Percentiles rank a stretch among this genome's conserved stretches.
Conservation (phyloP, 2,329 filamentous ascomycete species). For the Xylariaceae sp. region DNA sequence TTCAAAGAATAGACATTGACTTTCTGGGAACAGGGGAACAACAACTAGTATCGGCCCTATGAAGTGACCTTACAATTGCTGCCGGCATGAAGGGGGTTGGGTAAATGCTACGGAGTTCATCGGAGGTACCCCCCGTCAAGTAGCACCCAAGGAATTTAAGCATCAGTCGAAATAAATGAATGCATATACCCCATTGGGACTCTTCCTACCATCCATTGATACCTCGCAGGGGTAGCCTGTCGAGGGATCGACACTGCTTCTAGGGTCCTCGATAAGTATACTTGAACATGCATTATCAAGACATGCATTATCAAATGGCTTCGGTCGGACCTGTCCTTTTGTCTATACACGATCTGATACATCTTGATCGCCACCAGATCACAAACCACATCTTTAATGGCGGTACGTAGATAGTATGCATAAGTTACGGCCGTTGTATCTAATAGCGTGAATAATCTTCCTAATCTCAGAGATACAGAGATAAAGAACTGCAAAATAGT, state of each 20-base stretch:
- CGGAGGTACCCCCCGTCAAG: constrained; percentile 33
- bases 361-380: not conserved
- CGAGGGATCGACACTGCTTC: not conserved
- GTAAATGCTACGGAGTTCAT: constrained; percentile 29
- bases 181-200: constrained; percentile 24
- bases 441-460: no score
- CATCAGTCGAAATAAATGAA: constrained; percentile 30
- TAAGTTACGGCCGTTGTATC: no score
- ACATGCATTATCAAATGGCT: not conserved
- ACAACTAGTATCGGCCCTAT: constrained; percentile 21
- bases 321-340: not conserved
- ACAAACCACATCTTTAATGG: no score
- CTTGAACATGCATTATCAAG: not conserved
- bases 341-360: not conserved
- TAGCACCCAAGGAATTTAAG: constrained; percentile 24
- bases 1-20: constrained; percentile 13
- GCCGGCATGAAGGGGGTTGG: constrained; percentile 18
- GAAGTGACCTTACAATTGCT: constrained; percentile 16
- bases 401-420: no score
- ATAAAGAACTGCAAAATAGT: not conserved
- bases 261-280: not conserved
- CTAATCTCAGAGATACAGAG: not conserved
- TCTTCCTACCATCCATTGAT: constrained; percentile 4
- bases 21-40: constrained; percentile 12
- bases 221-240: not conserved